phyloP scores from a whole-genome alignment of 2,329 filamentous ascomycete species.

The Ascochyta koolunga region DNA sequence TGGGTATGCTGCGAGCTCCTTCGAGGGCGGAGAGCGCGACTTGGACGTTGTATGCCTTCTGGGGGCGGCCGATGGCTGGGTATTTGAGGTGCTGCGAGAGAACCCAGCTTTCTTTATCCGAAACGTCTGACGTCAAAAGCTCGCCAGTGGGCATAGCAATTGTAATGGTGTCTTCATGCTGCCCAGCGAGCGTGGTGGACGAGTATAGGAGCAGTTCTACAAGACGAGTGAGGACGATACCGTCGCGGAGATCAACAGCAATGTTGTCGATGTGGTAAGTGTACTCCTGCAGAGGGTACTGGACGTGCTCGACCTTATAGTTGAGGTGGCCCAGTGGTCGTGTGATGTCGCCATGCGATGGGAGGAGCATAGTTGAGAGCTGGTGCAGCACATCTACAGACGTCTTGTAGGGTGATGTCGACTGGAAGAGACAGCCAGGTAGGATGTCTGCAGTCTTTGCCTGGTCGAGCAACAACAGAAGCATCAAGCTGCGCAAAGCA shows the following conservation, averaged over 20 bases:
- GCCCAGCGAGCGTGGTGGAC: conserved; percentile 35
- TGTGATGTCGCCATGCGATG: conserved; percentile 63
- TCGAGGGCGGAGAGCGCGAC: conserved; percentile 61
- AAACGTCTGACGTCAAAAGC: conserved; percentile 47
- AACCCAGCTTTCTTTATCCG: conserved; percentile 50
- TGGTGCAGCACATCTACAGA: conserved; percentile 60
- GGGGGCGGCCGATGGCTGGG: conserved; percentile 60
- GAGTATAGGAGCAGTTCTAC: conserved; percentile 63
- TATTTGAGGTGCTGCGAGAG: conserved; percentile 65
- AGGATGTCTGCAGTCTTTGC: conserved; percentile 51
- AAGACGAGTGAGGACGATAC: conserved; percentile 63
- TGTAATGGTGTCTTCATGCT: conserved; percentile 50
- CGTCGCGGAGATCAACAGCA: conserved; percentile 67
- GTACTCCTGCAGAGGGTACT: conserved; percentile 65
- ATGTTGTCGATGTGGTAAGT: conserved; percentile 64
- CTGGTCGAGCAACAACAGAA: conserved; percentile 65
- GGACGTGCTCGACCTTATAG: conserved; percentile 61
- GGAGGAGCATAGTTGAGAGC: conserved; percentile 60
- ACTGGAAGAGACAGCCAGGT: conserved; percentile 57
- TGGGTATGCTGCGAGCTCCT: conserved; percentile 50
- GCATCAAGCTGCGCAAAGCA: conserved; percentile 63
- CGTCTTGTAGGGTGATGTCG: conserved; percentile 61
- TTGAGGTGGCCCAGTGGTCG: conserved; percentile 62
- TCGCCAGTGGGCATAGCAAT: conserved; percentile 55
- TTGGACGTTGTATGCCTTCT: conserved; percentile 66